A percentile compares a stretch with the other conserved stretches of the same genome.
Evolutionary conservation across 305 asterid genomes (phyloP).

Genomic region (Stenogyne calaminthoides): DNA sequence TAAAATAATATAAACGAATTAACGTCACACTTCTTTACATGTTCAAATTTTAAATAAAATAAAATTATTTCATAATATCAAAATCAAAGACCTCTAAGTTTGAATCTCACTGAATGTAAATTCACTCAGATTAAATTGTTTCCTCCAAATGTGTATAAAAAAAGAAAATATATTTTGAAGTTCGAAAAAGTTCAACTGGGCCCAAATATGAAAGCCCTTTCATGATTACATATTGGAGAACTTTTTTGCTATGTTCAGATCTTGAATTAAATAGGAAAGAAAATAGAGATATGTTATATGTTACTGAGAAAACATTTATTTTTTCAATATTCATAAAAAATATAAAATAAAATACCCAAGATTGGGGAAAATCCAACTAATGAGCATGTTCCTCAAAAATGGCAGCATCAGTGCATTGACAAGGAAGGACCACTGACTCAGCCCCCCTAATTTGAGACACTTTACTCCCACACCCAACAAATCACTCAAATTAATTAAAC

Average conservation of each 20-base stretch:
- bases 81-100: too few relatives aligned
- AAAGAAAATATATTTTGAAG: too few relatives aligned
- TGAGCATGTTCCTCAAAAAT: constrained; percentile 31
- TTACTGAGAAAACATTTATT: too few relatives aligned
- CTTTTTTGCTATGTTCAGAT: neutral
- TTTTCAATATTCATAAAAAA: neutral
- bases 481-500: neutral
- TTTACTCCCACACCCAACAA: constrained; percentile 6
- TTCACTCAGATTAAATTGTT: too few relatives aligned
- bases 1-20: too few relatives aligned
- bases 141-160: too few relatives aligned
- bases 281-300: neutral
- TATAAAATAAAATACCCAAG: neutral
- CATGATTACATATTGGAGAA: neutral
- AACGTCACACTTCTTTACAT: too few relatives aligned
- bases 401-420: constrained; percentile 44
- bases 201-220: too few relatives aligned
- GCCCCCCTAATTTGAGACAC: constrained; percentile 41
- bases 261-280: neutral
- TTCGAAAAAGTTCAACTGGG: too few relatives aligned
- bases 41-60: too few relatives aligned
- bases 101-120: too few relatives aligned
- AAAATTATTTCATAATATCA: too few relatives aligned
- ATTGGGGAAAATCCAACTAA: constrained; percentile 21
- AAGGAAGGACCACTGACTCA: constrained; percentile 51